Evolutionary conservation across 352 stramenopile genomes (phyloP), one percentile per base, ranked within the genome.

Genomic region (Elongisporangium anandrum): DNA sequence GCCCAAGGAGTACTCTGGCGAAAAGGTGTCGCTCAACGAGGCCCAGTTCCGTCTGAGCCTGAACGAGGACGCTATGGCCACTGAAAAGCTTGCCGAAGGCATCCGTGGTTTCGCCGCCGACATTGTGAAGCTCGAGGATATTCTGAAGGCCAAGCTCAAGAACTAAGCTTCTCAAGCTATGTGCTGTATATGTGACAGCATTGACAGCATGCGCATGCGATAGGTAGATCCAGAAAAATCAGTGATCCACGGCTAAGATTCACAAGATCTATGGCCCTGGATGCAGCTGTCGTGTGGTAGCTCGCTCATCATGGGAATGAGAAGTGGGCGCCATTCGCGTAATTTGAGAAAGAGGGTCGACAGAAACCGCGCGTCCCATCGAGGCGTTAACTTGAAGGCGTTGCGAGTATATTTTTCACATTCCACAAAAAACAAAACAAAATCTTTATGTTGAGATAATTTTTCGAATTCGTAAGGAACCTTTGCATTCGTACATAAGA

Each of bases 41-140:
- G 97, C 95, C 65, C 84, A 81, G 15, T 99, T 99, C 84, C 93
- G 98, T 61, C 94, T 98, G 86, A 97, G 94, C 79, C 85, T 99
- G 78, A 99, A 99, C 81, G 91, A 97, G 60, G 97, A 99, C 77
- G 76, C 80, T 29, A 99, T 99, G 89, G 97, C 95, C 51, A 98
- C 87, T 23, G 96, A 99, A 63, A 99, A 99, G 84, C 87, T 99
- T 22, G 76, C 89, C 10, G 97, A 99, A 75, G 97, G 97, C 23
- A 99, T 99, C 73, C 89, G 94, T 63, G 90, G 92, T 53, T 99
- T 99, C 72, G 92, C 91, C 57, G 87, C 79, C 16, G 98, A 99
- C 79, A 98, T 99, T 60, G 85, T 98, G 59, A 99, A 99, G 81
- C 88, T 99, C 23, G 97, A 99, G 83, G 83, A 93, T 39, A 98